Percentiles rank a stretch among this genome's conserved stretches.
Evolutionary conservation across 73 alveolate genomes (phyloP).

Genomic region (Tetrahymena elliotti): DNA sequence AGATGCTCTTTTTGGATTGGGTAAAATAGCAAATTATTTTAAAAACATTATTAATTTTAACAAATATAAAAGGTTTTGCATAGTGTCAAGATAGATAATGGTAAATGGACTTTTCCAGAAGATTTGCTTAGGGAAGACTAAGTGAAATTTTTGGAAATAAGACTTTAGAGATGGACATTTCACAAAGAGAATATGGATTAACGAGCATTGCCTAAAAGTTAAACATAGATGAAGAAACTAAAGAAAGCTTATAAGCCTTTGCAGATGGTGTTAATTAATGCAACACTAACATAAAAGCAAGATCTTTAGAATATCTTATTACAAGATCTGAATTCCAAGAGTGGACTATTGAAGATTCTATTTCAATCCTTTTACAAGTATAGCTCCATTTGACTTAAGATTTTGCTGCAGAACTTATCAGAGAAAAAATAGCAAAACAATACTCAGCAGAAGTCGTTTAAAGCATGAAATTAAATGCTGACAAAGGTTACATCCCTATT

Average conservation of each 20-base stretch:
- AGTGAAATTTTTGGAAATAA: slow-evolving; percentile 31
- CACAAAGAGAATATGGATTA: not conserved
- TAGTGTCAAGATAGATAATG: slow-evolving; percentile 40
- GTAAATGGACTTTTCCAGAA: slow-evolving; percentile 5
- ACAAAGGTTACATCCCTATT: not conserved
- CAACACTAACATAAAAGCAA: slow-evolving; percentile 40
- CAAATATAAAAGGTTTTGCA: not conserved
- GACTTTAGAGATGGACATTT: not conserved
- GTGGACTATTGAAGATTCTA: slow-evolving; percentile 67
- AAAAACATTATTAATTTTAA: not conserved
- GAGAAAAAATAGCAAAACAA: not conserved
- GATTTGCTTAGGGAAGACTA: slow-evolving; percentile 27
- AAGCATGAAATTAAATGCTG: not conserved
- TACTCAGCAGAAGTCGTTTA: not conserved
- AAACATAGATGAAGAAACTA: slow-evolving; percentile 30
- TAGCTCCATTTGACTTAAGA: not conserved
- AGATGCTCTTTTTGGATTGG: slow-evolving; percentile 24
- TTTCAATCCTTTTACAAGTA: slow-evolving; percentile 49
- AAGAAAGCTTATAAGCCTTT: slow-evolving; percentile 44
- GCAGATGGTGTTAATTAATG: slow-evolving; percentile 88
- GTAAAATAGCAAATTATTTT: not conserved
- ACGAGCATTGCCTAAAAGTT: not conserved
- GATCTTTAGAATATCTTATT: slow-evolving; percentile 78
- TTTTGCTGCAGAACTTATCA: not conserved
- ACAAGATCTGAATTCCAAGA: slow-evolving; percentile 52